A percentile compares a stretch with the other conserved stretches of the same genome.
phyloP scores from a whole-genome alignment of 2,329 filamentous ascomycete species.

The Neofusicoccum cordaticola region DNA sequence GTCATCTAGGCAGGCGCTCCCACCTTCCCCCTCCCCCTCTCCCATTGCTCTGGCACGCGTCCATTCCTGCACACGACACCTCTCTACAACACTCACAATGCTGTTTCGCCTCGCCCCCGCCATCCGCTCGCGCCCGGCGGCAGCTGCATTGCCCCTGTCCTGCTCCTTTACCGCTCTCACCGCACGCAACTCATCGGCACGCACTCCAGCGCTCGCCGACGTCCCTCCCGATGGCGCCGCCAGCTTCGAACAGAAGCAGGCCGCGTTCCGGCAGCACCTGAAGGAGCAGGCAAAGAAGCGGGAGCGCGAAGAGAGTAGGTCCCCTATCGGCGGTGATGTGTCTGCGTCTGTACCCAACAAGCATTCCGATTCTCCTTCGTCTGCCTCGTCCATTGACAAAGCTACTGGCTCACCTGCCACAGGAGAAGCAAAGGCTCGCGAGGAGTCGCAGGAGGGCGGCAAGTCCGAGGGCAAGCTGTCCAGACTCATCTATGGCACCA shows the following conservation, averaged over 20 bases:
- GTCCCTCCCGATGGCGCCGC: slow-evolving; percentile 70
- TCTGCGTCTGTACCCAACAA: slow-evolving; percentile 35
- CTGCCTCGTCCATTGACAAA: slow-evolving; percentile 36
- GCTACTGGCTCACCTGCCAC: slow-evolving; percentile 60
- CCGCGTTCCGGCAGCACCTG: slow-evolving; percentile 80
- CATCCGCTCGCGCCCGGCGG: neutral
- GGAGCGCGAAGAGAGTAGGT: slow-evolving; percentile 82
- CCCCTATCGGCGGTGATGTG: slow-evolving; percentile 33
- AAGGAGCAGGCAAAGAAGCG: slow-evolving; percentile 72
- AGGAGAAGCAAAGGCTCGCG: slow-evolving; percentile 57
- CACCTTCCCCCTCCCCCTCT: neutral
- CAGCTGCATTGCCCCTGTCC: neutral
- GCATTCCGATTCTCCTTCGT: slow-evolving; percentile 31
- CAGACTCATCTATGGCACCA: slow-evolving; percentile 93
- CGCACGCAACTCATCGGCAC: neutral
- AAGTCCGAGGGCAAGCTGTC: slow-evolving; percentile 69
- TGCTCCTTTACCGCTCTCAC: slow-evolving; percentile 17
- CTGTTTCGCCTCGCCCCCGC: slow-evolving; percentile 13
- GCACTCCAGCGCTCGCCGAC: slow-evolving; percentile 75
- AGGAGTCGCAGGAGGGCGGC: slow-evolving; percentile 56
- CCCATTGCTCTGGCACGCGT: slow-evolving; percentile 1
- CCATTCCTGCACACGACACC: slow-evolving; percentile 6
- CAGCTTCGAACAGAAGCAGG: slow-evolving; percentile 79
- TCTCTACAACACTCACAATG: slow-evolving; percentile 10
- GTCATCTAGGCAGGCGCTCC: slow-evolving; percentile 8